Base-by-base conservation (phyloP, 192 early-diverging fungal genomes). In the Podila minutissima region DNA sequence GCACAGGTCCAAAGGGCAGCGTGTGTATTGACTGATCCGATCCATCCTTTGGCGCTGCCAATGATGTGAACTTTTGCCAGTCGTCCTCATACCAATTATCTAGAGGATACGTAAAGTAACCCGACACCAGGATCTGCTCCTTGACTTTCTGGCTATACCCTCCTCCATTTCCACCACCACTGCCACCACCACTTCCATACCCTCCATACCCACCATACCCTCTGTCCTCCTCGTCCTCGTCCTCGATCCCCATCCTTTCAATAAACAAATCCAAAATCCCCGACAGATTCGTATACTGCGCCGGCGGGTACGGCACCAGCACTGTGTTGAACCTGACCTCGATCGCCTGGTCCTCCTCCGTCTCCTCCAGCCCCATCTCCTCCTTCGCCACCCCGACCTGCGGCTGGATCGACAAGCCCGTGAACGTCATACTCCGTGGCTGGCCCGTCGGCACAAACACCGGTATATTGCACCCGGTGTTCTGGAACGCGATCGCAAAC, bases 401-500 rank as follows among this genome's bases (percentile, higher is more conserved):
- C 15, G 76, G 76, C n/a, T 67, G 76, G 59, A 79, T 79, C 2
- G 76, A 79, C 9, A 79, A 55, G 3, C 76, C 76, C 19, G 64
- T 79, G 49, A 82, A 84, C 19, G 74, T 76, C 50, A 22, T 72
- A 64, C 50, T 84, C 28, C 59, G 53, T 41, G 75, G 17, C 17
- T 82, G 83, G n/a, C 83, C 83, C 13, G 74, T 82, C 20, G 90
- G 90, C 29, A 87, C 86, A 85, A 89, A 91, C 26, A 87, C 86
- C 11, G 90, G 90, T 53, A 91, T 78, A 68, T 86, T 87, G 75
- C 93, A 94, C 37, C 83, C 86, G 20, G 85, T 89, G 82, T 91
- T 93, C 49, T 88, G 88, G 50, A 91, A 85, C 0, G 92, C 91
- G 59, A 92, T 90, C 33, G 89, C 86, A 75, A 91, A 89, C n/a